A percentile compares a stretch with the other conserved stretches of the same genome.
Conservation (phyloP, 2,329 filamentous ascomycete species). For the Clathrospora elynae region DNA sequence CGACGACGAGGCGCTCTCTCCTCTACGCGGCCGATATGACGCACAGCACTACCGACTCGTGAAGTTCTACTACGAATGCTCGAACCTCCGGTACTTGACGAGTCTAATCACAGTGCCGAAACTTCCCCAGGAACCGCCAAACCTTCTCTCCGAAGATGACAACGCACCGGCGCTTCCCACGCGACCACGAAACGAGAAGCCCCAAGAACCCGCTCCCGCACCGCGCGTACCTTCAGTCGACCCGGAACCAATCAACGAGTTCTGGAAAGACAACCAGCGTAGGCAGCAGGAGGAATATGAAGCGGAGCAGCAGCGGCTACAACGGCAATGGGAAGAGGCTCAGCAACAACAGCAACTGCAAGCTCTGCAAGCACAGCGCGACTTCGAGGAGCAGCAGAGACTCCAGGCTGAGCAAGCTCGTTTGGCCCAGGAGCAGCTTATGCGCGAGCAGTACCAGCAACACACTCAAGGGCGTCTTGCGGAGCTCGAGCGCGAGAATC, state of each 20-base stretch:
- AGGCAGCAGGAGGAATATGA: conserved; percentile 94
- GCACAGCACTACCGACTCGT: conserved; percentile 95
- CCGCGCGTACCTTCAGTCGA: conserved; percentile 73
- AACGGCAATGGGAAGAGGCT: conserved; percentile 83
- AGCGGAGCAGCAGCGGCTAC: conserved; percentile 85
- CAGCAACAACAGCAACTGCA: conserved; percentile 81
- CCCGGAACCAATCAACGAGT: conserved; percentile 93
- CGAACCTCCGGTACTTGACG: conserved; percentile 93
- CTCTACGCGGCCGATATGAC: conserved; percentile 85
- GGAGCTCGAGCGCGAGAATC: conserved; percentile 91
- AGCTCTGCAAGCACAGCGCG: conserved; percentile 81
- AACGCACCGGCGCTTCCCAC: conserved; percentile 80
- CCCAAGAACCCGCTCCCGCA: conserved; percentile 67
- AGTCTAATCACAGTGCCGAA: conserved; percentile 96
- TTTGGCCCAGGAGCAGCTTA: conserved; percentile 85
- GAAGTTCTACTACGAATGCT: conserved; percentile 99
- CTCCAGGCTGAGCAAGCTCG: conserved; percentile 86
- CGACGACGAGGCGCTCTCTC: conserved; percentile 89
- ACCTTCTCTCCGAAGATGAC: conserved; percentile 79
- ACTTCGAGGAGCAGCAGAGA: conserved; percentile 97
- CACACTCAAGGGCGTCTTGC: conserved; percentile 96
- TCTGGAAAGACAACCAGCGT: conserved; percentile 93
- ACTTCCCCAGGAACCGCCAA: conserved; percentile 90
- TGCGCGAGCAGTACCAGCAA: conserved; percentile 86
- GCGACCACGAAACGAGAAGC: conserved; percentile 71